A percentile compares a stretch with the other conserved stretches of the same genome.
Conservation (phyloP, 345 rosid species). For the Xanthoceras sorbifolium region DNA sequence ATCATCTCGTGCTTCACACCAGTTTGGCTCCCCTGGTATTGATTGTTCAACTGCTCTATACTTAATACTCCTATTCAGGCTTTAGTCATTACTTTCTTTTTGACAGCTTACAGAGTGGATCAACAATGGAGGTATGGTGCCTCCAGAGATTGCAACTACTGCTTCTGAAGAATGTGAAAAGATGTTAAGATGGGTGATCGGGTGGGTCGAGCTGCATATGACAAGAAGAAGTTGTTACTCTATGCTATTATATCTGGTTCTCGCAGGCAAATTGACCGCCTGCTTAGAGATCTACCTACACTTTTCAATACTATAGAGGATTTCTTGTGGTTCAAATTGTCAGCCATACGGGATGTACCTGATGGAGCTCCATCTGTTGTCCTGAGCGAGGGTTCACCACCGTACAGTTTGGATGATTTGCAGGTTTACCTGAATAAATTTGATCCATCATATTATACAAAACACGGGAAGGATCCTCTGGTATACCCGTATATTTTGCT, state of each 20-base stretch:
- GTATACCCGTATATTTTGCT: constrained; percentile 93
- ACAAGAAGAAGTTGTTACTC: constrained; percentile 90
- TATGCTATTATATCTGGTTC: constrained; percentile 91
- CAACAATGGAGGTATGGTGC: constrained; percentile 77
- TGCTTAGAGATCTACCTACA: constrained; percentile 81
- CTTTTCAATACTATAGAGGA: constrained; percentile 94
- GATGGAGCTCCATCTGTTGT: constrained; percentile 63
- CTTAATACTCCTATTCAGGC: constrained; percentile 15
- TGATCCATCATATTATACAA: constrained; percentile 92
- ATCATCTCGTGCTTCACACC: constrained; percentile 83
- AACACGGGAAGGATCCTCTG: constrained; percentile 93
- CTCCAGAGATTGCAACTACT: constrained; percentile 69
- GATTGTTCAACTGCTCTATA: constrained; percentile 24
- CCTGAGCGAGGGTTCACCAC: constrained; percentile 67
- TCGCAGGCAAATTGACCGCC: constrained; percentile 84
- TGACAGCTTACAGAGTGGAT: constrained; percentile 95
- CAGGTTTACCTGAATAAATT: constrained; percentile 93
- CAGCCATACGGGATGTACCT: constrained; percentile 66
- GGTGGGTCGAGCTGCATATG: constrained; percentile 86
- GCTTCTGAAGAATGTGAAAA: constrained; percentile 99
- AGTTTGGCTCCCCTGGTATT: constrained; percentile 90
- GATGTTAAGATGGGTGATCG: constrained; percentile 92
- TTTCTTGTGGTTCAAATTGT: constrained; percentile 90
- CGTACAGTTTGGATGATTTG: constrained; percentile 89
- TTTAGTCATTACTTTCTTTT: constrained; percentile 28